Evolutionary conservation across 1,284 basidiomycete species (phyloP), one percentile per base, ranked within the genome.

Genomic region (Phellinidium pouzarii): DNA sequence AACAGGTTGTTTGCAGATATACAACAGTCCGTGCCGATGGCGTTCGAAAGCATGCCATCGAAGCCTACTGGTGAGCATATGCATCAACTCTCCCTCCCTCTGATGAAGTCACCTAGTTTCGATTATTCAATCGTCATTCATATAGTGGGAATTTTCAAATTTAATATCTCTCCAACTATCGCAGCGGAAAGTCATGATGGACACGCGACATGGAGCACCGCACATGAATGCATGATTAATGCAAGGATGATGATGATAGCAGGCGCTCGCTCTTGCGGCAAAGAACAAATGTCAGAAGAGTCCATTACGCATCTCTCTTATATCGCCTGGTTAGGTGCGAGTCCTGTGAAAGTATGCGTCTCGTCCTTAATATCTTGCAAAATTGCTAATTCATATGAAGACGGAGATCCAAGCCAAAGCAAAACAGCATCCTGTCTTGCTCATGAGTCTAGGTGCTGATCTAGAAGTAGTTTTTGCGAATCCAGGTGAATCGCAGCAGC

Each of bases 391-490:
- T 27, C 9, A 4, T 22, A 5, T 38, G 36, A 7, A 42, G 29
- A 42, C 37, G n/a, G 38, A 44, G 8, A 27, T 55, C 17, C 42
- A 44, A 23, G 36, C 27, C 7, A 31, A 51, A 23, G 41, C 54
- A n/a, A 37, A n/a, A 36, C 17, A 45, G 14, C 20, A 47, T 9
- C 49, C 43, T 5, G 44, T 50, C n/a, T 26, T 51, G 7, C 46
- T 55, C 4, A 31, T 55, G 34, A 51, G 54, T 25, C 29, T 55
- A 17, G 54, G 54, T 12, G 54, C 54, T 8, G 54, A 55, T 29
- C n/a, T 55, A 11, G 44, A 51, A 8, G 20, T 55, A 6, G 22
- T 52, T 22, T 46, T 52, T 14, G n/a, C 50, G 11, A 22, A 41
- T 17, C 23, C 40, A 4, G 52, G n/a, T 3, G 7, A 31, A 20